Conservation (phyloP, 345 rosid genomes). For the Salix suchowensis region DNA sequence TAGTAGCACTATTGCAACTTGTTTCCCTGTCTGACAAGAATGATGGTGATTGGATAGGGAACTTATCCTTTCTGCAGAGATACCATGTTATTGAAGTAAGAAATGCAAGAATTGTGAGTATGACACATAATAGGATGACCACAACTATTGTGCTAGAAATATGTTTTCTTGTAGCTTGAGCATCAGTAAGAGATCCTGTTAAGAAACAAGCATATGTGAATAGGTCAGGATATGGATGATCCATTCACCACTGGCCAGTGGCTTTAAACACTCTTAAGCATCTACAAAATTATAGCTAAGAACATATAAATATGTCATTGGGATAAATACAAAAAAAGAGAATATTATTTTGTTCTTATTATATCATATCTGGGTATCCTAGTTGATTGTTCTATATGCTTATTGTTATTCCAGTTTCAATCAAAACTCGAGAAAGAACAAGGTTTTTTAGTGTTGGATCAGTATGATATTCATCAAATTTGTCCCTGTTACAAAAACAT, state of each 20-base stretch:
- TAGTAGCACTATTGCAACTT: conserved; percentile 72
- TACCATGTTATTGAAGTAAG: conserved; percentile 57
- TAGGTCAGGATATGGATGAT: conserved; percentile 14
- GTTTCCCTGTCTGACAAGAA: conserved; percentile 65
- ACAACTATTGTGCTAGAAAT: conserved; percentile 52
- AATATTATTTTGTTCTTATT: neutral
- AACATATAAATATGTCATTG: neutral
- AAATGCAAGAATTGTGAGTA: conserved; percentile 64
- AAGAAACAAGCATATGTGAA: conserved; percentile 19
- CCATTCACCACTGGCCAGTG: neutral
- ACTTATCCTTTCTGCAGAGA: conserved; percentile 46
- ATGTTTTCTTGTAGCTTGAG: conserved; percentile 41
- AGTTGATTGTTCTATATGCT: neutral
- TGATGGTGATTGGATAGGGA: conserved; percentile 36
- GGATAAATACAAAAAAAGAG: neutral
- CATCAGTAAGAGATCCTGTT: conserved; percentile 42
- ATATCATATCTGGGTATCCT: neutral
- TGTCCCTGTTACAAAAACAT: neutral
- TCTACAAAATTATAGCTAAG: neutral
- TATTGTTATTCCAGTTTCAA: neutral
- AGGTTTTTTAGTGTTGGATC: neutral
- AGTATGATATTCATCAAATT: neutral
- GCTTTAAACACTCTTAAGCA: neutral
- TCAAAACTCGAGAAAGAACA: neutral
- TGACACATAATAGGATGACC: conserved; percentile 49